Evolutionary conservation across 495 filamentous ascomycete genomes (phyloP).

Genomic region (Daldinia decipiens): DNA sequence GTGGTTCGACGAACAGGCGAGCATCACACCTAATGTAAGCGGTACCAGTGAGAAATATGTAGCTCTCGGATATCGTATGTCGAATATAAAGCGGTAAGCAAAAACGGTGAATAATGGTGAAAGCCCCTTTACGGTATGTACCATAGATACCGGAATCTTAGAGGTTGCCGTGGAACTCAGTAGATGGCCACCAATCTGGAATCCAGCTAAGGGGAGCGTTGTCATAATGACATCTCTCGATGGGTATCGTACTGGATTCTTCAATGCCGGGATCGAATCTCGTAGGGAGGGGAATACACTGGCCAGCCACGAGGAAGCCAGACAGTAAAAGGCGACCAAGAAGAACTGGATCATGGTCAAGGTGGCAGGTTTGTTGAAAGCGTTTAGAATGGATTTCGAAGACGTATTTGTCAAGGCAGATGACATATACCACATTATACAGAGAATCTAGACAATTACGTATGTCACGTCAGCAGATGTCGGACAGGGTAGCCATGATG

Average conservation of each 20-base stretch:
- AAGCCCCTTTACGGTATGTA: constrained; percentile 99
- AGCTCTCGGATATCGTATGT: constrained; percentile 83
- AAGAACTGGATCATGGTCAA: constrained; percentile 95
- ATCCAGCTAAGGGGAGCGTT: constrained; percentile 87
- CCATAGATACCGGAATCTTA: constrained; percentile 93
- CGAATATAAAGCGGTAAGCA: constrained; percentile 88
- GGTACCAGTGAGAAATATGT: constrained; percentile 95
- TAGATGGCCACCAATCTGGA: constrained; percentile 94
- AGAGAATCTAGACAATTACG: constrained; percentile 68
- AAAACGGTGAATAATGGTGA: constrained; percentile 95
- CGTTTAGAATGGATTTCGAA: constrained; percentile 95
- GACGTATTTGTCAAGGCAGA: constrained; percentile 97
- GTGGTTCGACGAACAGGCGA: constrained; percentile 88
- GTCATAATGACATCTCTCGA: constrained; percentile 84
- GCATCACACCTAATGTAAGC: constrained; percentile 90
- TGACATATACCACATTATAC: constrained; percentile 90
- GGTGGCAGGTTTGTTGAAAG: constrained; percentile 90
- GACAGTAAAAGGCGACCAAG: constrained; percentile 89
- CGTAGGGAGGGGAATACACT: constrained; percentile 73
- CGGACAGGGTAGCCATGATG: constrained; percentile 19
- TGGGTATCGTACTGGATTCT: constrained; percentile 82
- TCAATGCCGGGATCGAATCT: constrained; percentile 76
- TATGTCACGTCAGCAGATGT: constrained; percentile 26
- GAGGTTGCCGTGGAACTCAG: constrained; percentile 91
- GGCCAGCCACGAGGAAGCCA: constrained; percentile 78